Base-by-base conservation (phyloP, 2,329 filamentous ascomycete species). In the Calonectria crousiana region DNA sequence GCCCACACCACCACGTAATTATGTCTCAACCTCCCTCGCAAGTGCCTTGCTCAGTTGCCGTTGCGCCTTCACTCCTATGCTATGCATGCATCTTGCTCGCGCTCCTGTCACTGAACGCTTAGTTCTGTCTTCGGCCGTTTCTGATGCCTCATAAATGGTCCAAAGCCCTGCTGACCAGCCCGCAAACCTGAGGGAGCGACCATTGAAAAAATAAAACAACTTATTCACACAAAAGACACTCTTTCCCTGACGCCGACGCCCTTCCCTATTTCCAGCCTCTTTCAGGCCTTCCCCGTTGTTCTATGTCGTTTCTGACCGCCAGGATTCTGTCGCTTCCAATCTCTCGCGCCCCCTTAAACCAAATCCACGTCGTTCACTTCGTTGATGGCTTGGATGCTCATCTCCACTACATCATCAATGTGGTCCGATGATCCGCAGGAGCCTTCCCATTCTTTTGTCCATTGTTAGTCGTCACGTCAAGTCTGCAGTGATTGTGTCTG, bases 371-470 rank as follows among this genome's bases (percentile, higher is more conserved):
- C 85, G 76, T 85, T 84, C 69, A 86, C 75, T 68, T 89, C 85
- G 67, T 81, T 83, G 65, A 84, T 83, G 56, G 84, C 82, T 75
- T 86, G 86, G 77, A 87, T 85, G 77, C 84, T 84, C 71, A 87
- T 82, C 68, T 89, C 89, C 51, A 85, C 85, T 68, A 90, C 81
- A 75, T 87, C 87, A 71, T 90, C 90, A 80, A 90, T 85, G 71
- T 87, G 87, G 38, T 91, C 90, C 9, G 90, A 92, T 62, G 90
- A 91, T 58, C 82, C 88, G 77, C 85, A 86, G 56, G 88, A 91
- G 77, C 87, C 87, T 77, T 90, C 89, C 90, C 90, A 91, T 73
- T 90, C 89, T 90, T 49, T 83, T 73, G 30, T 68, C 60, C 70
- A 77, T 67, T 69, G 77, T 81, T 74, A 81, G 75, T 75, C 75